Percentiles rank a stretch among this genome's conserved stretches.
Conservation (phyloP, 345 rosid species). For the Leavenworthia alabamica region DNA sequence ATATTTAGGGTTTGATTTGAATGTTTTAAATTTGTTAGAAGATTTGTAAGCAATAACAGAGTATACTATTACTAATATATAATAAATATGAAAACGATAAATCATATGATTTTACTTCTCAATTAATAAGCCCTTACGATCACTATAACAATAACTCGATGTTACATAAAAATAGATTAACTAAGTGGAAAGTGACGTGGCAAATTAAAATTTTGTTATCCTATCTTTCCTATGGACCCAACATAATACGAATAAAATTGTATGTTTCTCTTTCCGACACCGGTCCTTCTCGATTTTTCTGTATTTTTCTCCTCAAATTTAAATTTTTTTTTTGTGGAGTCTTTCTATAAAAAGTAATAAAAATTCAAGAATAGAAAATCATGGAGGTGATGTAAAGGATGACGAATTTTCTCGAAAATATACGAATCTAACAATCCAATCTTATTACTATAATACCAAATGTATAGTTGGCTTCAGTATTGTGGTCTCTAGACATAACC, state of each 20-base stretch:
- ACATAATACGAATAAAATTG: conserved; percentile 14
- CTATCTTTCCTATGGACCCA: conserved; percentile 9
- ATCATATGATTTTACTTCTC: too few relatives aligned
- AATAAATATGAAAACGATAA: too few relatives aligned
- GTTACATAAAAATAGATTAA: too few relatives aligned
- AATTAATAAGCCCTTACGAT: too few relatives aligned
- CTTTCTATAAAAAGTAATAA: background rate
- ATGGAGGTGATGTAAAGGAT: conserved; percentile 39
- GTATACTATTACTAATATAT: too few relatives aligned
- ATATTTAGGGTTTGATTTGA: too few relatives aligned
- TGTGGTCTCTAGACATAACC: conserved; percentile 35
- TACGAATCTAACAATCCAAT: conserved; percentile 49
- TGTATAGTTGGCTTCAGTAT: conserved; percentile 44
- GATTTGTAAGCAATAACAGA: too few relatives aligned
- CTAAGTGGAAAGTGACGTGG: conserved; percentile 34
- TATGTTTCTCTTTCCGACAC: conserved; percentile 34
- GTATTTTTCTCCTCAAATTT: background rate
- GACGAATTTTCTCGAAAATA: conserved; percentile 31
- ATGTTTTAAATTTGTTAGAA: too few relatives aligned
- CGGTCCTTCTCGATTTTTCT: background rate
- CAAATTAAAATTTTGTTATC: conserved; percentile 2
- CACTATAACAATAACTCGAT: too few relatives aligned
- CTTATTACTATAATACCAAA: conserved; percentile 15
- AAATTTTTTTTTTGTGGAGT: background rate
- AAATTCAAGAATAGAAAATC: conserved; percentile 1